A percentile compares a stretch with the other conserved stretches of the same genome.
These are phyloP conservation scores for Ogataea hybrid DNA, from an alignment of 1,139 yeast genomes.

Conservation along the genomic window DNA sequence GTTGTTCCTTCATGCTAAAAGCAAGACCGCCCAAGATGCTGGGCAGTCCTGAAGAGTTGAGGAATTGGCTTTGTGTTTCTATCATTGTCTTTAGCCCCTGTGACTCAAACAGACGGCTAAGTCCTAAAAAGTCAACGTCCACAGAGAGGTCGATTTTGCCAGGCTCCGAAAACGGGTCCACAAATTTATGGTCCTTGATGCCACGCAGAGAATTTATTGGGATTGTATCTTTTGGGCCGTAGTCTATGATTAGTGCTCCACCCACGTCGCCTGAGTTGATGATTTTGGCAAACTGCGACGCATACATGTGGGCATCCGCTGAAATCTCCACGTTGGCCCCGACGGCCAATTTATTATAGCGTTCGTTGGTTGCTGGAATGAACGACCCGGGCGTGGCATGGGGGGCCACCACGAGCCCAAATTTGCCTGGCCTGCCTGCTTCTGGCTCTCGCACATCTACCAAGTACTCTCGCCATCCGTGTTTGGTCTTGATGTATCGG, in stretches of 20 bases:
- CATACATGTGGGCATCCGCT: constrained; percentile 63
- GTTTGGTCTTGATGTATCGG: constrained; percentile 56
- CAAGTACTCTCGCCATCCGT: constrained; percentile 77
- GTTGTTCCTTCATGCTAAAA: constrained; percentile 34
- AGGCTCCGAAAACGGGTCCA: constrained; percentile 71
- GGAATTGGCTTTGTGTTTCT: constrained; percentile 77
- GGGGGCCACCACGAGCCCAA: constrained; percentile 60
- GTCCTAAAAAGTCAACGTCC: constrained; percentile 66
- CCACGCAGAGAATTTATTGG: constrained; percentile 75
- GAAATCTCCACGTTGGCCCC: constrained; percentile 71
- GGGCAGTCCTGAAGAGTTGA: constrained; percentile 74
- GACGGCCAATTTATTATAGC: constrained; percentile 54
- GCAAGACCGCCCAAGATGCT: constrained; percentile 57
- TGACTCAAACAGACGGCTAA: constrained; percentile 21
- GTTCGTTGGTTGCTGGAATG: constrained; percentile 49
- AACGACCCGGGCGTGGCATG: constrained; percentile 63
- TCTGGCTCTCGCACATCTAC: constrained; percentile 44
- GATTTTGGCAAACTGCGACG: constrained; percentile 46
- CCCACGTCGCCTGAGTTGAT: constrained; percentile 42
- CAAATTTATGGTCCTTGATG: constrained; percentile 69
- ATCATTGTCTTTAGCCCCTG: constrained; percentile 40
- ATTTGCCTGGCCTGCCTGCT: constrained; percentile 26
- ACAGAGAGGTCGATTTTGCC: constrained; percentile 83
- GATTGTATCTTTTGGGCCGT: constrained; percentile 61
- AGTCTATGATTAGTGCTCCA: constrained; percentile 73